phyloP scores from a whole-genome alignment of 78 protist species.

The Emiliania huxleyi region DNA sequence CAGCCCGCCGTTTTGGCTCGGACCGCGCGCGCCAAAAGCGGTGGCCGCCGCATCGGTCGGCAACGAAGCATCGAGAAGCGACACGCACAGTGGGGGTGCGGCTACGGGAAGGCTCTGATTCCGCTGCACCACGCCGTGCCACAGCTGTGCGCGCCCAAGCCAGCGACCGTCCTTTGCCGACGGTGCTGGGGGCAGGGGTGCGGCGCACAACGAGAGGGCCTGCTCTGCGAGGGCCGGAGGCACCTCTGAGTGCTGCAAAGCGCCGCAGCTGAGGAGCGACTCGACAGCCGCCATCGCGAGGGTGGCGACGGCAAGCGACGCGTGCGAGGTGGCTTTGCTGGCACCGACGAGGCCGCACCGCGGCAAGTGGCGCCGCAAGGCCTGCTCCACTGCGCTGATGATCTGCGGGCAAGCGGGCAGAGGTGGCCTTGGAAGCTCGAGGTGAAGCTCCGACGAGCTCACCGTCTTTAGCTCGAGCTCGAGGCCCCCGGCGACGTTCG shows the following conservation, averaged over 20 bases:
- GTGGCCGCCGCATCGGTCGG: no score
- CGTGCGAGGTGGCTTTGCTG: neutral
- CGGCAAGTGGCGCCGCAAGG: neutral
- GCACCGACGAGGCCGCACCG: neutral
- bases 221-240: no score
- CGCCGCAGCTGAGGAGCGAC: neutral
- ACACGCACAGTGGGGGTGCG: neutral
- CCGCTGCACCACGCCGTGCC: neutral
- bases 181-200: neutral
- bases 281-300: neutral
- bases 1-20: no score
- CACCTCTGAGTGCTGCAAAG: neutral
- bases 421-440: neutral
- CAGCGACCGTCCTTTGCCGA: neutral
- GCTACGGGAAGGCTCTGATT: neutral
- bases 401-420: neutral
- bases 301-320: neutral
- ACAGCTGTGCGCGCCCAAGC: neutral
- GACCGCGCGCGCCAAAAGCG: no score
- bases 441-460: neutral
- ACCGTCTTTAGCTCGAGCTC: neutral
- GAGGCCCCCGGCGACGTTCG: no score
- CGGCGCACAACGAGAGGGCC: neutral
- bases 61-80: neutral
- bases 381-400: neutral